Percentiles rank a stretch among this genome's conserved stretches.
These are phyloP conservation scores for Xylaria flabelliformis DNA, from an alignment of 495 filamentous ascomycete species.

Conservation along the genomic window DNA sequence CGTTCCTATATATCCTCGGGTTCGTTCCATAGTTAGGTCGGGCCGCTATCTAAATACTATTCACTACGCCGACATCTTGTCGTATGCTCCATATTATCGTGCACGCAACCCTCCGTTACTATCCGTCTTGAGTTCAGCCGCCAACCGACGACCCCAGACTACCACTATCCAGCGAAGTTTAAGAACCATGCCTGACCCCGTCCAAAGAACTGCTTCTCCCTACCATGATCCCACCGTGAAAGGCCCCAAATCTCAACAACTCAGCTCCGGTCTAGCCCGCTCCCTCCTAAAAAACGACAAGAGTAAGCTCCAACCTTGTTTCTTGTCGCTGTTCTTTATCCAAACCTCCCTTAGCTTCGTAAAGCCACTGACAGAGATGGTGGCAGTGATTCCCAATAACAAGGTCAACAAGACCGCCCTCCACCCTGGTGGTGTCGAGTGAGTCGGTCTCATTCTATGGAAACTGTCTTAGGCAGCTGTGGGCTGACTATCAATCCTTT, in stretches of 20 bases:
- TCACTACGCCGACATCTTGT: constrained; percentile 38
- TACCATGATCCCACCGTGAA: constrained; percentile 56
- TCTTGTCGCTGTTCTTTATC: constrained; percentile 51
- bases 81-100: constrained; percentile 44
- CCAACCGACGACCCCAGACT: constrained; percentile 26
- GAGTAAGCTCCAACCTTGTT: constrained; percentile 41
- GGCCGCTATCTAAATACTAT: constrained; percentile 35
- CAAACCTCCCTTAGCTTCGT: constrained; percentile 46
- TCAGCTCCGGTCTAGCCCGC: constrained; percentile 40
- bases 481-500: constrained; percentile 3
- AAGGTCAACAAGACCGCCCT: constrained; percentile 85
- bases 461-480: not conserved
- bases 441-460: constrained; percentile 50
- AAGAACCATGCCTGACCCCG: constrained; percentile 60
- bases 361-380: constrained; percentile 42
- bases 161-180: constrained; percentile 36
- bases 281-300: constrained; percentile 43
- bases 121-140: constrained; percentile 37
- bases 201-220: constrained; percentile 55
- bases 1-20: constrained; percentile 47
- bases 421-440: constrained; percentile 91
- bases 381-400: constrained; percentile 70
- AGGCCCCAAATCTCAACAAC: constrained; percentile 53
- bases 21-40: constrained; percentile 41
- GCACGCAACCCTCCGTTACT: constrained; percentile 37